Conservation (phyloP, 1,284 basidiomycete genomes). For the Ceratobasidium sp. region DNA sequence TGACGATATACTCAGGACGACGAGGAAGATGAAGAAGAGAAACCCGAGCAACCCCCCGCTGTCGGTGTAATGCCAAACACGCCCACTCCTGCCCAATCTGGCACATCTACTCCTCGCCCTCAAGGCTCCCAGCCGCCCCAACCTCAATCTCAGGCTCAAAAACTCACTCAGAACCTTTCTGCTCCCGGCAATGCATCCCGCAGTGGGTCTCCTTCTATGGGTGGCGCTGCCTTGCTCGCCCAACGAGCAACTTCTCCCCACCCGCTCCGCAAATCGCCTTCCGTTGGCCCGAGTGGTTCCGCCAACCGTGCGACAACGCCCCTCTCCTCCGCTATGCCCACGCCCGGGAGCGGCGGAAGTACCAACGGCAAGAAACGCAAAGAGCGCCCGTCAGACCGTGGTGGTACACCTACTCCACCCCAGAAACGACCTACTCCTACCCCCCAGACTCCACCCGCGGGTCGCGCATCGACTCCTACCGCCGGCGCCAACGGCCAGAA, state of each 20-base stretch:
- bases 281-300: conserved; percentile 22
- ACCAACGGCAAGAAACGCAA: conserved; percentile 47
- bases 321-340: conserved; percentile 13
- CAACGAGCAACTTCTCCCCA: conserved; percentile 48
- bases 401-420: conserved; percentile 42
- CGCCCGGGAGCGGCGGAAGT: conserved; percentile 41
- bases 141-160: conserved; percentile 19
- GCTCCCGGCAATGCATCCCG: conserved; percentile 34
- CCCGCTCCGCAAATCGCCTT: conserved; percentile 34
- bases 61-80: conserved; percentile 40
- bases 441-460: conserved; percentile 21
- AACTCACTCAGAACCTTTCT: conserved; percentile 10
- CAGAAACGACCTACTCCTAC: conserved; percentile 38
- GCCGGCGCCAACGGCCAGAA: conserved; percentile 29
- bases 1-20: conserved; percentile 44
- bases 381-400: conserved; percentile 28
- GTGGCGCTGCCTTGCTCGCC: conserved; percentile 49
- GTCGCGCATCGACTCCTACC: conserved; percentile 22
- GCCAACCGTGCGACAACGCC: conserved; percentile 40
- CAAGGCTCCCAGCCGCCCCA: conserved; percentile 16
- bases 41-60: conserved; percentile 39
- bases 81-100: conserved; percentile 23
- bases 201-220: conserved; percentile 33
- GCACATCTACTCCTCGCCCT: conserved; percentile 33
- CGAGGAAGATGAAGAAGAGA: conserved; percentile 49